Evolutionary conservation across 495 filamentous ascomycete genomes (phyloP).

Genomic region (Lophiotrema nucula): DNA sequence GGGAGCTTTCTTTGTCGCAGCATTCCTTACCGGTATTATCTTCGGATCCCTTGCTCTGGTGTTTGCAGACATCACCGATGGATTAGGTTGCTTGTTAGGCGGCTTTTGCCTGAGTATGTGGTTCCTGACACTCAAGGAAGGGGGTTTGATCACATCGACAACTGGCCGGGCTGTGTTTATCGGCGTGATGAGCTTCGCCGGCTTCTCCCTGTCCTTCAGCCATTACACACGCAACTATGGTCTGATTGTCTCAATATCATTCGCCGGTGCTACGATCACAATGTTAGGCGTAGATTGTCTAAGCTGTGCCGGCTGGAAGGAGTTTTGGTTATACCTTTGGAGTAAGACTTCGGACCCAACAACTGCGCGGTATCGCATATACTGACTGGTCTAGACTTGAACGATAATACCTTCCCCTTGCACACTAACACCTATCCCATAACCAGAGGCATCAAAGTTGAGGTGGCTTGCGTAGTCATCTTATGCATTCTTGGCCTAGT

Average conservation of each 20-base stretch:
- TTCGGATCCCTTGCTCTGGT: constrained; percentile 74
- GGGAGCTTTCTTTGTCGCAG: constrained; percentile 85
- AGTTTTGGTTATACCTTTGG: constrained; percentile 97
- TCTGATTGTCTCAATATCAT: constrained; percentile 71
- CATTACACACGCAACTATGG: constrained; percentile 74
- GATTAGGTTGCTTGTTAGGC: constrained; percentile 80
- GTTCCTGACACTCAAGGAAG: constrained; percentile 71
- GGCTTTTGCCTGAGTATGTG: constrained; percentile 92
- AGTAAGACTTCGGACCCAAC: constrained; percentile 47
- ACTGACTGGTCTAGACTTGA: constrained; percentile 56
- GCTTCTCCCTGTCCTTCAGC: constrained; percentile 74
- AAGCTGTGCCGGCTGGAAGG: constrained; percentile 81
- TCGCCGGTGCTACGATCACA: constrained; percentile 74
- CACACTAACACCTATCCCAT: constrained; percentile 76
- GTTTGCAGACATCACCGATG: constrained; percentile 84
- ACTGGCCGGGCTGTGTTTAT: constrained; percentile 73
- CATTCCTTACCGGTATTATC: constrained; percentile 68
- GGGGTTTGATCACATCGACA: constrained; percentile 65
- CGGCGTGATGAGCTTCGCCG: constrained; percentile 61
- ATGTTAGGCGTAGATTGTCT: constrained; percentile 90
- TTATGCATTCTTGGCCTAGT: constrained; percentile 72
- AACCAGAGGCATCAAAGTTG: constrained; percentile 81
- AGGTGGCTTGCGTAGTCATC: constrained; percentile 75
- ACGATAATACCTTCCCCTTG: constrained; percentile 75
- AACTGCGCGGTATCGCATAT: background rate